phyloP scores from a whole-genome alignment of 352 stramenopile species.

The Pythium myriotylum region DNA sequence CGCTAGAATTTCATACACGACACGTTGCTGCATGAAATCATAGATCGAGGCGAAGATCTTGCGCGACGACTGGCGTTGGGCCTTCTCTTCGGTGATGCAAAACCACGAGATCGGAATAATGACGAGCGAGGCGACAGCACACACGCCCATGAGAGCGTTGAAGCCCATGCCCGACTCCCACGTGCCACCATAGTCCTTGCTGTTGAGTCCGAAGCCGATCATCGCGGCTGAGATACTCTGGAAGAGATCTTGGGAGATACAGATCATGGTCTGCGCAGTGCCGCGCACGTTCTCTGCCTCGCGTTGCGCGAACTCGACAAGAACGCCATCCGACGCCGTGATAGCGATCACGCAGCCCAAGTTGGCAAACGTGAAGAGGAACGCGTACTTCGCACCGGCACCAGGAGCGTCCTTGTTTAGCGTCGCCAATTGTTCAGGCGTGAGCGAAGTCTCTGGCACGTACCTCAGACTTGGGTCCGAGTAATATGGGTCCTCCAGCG shows the following conservation, averaged over 20 bases:
- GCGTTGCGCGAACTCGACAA: conserved; percentile 39
- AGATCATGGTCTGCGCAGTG: conserved; percentile 34
- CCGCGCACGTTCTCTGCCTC: conserved; percentile 35
- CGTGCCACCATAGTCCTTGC: conserved; percentile 28
- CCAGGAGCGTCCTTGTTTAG: conserved; percentile 31
- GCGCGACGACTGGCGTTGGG: conserved; percentile 10
- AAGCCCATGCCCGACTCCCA: conserved; percentile 21
- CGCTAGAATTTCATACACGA: conserved; percentile 33
- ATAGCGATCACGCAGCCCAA: conserved; percentile 56
- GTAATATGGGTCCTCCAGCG: conserved; percentile 30
- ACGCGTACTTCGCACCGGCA: conserved; percentile 34
- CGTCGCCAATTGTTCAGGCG: conserved; percentile 10
- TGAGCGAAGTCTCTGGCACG: conserved; percentile 12
- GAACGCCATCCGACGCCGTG: conserved; percentile 43
- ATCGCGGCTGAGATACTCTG: conserved; percentile 21
- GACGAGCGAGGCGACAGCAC: conserved; percentile 14
- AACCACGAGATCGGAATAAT: conserved; percentile 16
- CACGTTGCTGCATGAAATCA: conserved; percentile 26
- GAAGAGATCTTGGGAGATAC: conserved; percentile 21
- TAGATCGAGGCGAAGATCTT: conserved; percentile 13
- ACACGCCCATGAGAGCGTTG: conserved; percentile 24
- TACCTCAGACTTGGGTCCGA: conserved; percentile 11
- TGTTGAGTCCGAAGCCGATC: conserved; percentile 39
- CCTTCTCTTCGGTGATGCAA: conserved; percentile 28
- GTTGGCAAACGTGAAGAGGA: conserved; percentile 54